Base-by-base conservation (phyloP, 768 basidiomycete species). In the Cytidiella melzeri region DNA sequence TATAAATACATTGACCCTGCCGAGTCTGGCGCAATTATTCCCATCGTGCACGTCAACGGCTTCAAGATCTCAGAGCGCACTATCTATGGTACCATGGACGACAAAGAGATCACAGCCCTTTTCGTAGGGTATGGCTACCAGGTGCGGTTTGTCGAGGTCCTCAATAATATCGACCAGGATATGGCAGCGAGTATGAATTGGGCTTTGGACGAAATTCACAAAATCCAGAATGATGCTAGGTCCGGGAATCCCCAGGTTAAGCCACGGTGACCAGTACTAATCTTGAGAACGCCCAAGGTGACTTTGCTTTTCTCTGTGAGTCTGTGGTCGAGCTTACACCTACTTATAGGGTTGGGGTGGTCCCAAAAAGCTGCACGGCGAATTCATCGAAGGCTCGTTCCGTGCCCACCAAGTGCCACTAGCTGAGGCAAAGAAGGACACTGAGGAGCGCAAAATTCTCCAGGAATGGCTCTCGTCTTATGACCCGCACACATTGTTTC, bases 1-100 rank as follows among this genome's bases (percentile, higher is more conserved):
- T 84, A 74, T 79, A 93, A 96, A 71, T 96, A 85, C 62, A 80
- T 94, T 57, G 91, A 96, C 61, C 92, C 92, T 20, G 79, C 78
- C 13, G 92, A 93, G 67, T 87, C 84, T 2, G 92, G 92, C 18
- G 91, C 92, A 0, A 89, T 94, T 18, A 70, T 96, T n/a, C 92
- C 92, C 21, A 89, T 94, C 54, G 72, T 96, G 1, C 88, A 92
- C 60, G 78, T 86, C 54, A 92, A 92, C 55, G 85, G 87, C 13
- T 91, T 89, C 76, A 87, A 92, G 73, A 93, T 94, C 53, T 89
- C 87, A 0, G 89, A 93, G 61, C 78, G 90, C 30, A 94, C 92
- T 13, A 85, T 96, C 51, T 85, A 82, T 51, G 92, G 92, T 36
- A 84, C 84, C 19, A 92, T 94, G 90, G 92, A 94, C 59, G 75